Base-by-base conservation (phyloP, 2,329 filamentous ascomycete genomes). In the Ceratocystis cubensis region DNA sequence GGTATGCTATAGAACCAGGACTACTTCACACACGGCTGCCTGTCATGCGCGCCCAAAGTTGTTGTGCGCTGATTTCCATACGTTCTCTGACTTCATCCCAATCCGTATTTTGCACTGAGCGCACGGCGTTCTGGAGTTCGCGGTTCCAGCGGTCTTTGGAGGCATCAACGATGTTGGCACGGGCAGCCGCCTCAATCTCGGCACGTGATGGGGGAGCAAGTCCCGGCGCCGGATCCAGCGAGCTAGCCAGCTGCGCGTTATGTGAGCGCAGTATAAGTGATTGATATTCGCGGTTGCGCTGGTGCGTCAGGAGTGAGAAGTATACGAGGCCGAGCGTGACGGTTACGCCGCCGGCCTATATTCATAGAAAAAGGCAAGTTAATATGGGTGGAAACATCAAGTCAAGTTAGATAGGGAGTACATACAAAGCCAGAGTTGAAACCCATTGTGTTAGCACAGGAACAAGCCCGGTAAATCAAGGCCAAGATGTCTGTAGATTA, bases 71-170 rank as follows among this genome's bases (percentile, higher is more conserved):
- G 15, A 76, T 77, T 73, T 87, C 85, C 70, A 84, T 75, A 1
- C 77, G 78, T 69, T 87, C 82, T 65, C 85, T 80, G 65, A 86
- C 80, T 64, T 80, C 80, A 62, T 78, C 76, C 87, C 86, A 90
- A 74, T 88, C 83, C 69, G 82, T 84, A 44, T 76, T 80, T 75
- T 91, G 84, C 66, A 84, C 82, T 80, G 84, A 87, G 67, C 79
- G 80, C 66, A 88, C 86, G 64, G 86, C 80, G 69, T 80, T 79
- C 74, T 87, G 82, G 45, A 93, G 75, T 75, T 93, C 88, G 63
- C 81, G 75, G 74, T 94, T 93, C 89, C 89, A 93, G 68, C 83
- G 79, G 72, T 89, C 86, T 78, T 93, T 93, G 71, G 86, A 80
- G 45, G 83, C 78, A 73, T 91, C 88, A 65, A 85, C 73, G 63